Conservation (phyloP, 768 basidiomycete species). For the Rhodotorula toruloides region DNA sequence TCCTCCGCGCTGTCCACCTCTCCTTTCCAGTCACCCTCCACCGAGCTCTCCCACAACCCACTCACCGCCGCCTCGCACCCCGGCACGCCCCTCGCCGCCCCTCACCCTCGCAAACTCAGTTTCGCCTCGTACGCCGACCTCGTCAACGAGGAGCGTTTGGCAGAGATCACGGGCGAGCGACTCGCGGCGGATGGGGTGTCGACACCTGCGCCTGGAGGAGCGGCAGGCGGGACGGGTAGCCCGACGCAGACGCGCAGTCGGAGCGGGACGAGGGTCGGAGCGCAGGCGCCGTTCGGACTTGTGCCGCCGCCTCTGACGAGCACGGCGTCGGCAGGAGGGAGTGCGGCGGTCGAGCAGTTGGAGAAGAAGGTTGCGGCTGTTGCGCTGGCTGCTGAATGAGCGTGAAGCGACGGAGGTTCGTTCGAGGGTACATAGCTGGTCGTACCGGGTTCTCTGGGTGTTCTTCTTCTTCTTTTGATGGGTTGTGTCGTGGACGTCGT, state of each 20-base stretch:
- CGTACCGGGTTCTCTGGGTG: background rate
- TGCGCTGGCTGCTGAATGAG: background rate
- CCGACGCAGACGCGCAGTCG: constrained; percentile 3
- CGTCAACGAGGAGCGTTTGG: constrained; percentile 38
- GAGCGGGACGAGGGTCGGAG: background rate
- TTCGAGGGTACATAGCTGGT: background rate
- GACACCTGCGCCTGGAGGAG: constrained; percentile 1
- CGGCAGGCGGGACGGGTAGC: constrained; percentile 5
- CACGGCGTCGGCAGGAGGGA: too few species aligned
- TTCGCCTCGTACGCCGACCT: constrained; percentile 26
- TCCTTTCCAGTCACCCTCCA: constrained; percentile 4
- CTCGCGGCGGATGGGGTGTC: background rate
- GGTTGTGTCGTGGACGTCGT: too few species aligned
- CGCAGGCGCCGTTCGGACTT: background rate
- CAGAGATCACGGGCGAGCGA: constrained; percentile 34
- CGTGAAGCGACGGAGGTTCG: background rate
- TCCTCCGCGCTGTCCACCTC: background rate
- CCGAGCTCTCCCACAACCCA: constrained; percentile 7
- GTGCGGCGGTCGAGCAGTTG: background rate
- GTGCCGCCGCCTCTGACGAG: background rate
- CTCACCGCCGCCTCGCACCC: background rate
- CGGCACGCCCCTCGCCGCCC: background rate
- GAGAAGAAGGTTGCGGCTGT: background rate
- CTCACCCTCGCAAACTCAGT: constrained; percentile 22
- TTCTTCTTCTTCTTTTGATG: background rate